Conservation (phyloP, 2,329 filamentous ascomycete genomes). For the Leptosphaerulina australis region DNA sequence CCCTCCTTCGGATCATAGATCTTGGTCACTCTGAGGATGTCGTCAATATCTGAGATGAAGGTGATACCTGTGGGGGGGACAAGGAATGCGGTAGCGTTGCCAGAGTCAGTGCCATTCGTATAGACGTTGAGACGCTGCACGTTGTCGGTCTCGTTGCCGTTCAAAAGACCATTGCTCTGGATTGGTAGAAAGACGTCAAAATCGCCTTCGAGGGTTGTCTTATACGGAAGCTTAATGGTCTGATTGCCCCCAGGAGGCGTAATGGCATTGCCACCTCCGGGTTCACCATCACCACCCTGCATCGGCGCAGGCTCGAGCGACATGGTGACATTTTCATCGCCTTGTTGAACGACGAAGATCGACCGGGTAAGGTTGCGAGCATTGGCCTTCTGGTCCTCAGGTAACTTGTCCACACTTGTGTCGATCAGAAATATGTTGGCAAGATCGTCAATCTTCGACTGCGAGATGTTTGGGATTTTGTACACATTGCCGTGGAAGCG, state of each 20-base stretch:
- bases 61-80: slow-evolving; percentile 74
- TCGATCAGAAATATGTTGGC: slow-evolving; percentile 74
- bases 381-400: slow-evolving; percentile 65
- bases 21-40: slow-evolving; percentile 79
- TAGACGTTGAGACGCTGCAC: slow-evolving; percentile 74
- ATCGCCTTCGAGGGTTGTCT: slow-evolving; percentile 71
- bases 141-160: slow-evolving; percentile 67
- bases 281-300: slow-evolving; percentile 59
- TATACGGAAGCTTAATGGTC: slow-evolving; percentile 66
- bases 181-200: slow-evolving; percentile 74
- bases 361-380: slow-evolving; percentile 74
- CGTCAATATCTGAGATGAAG: slow-evolving; percentile 78
- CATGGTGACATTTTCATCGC: slow-evolving; percentile 66
- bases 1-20: slow-evolving; percentile 79
- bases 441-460: slow-evolving; percentile 69
- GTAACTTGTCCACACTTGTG: slow-evolving; percentile 65
- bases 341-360: slow-evolving; percentile 78
- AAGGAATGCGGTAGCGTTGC: slow-evolving; percentile 78
- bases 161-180: slow-evolving; percentile 59
- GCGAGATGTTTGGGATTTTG: slow-evolving; percentile 73
- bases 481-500: slow-evolving; percentile 81
- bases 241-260: slow-evolving; percentile 66
- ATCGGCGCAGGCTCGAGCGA: slow-evolving; percentile 64
- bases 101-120: slow-evolving; percentile 66
- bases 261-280: slow-evolving; percentile 57